phyloP scores from a whole-genome alignment of 495 filamentous ascomycete genomes.

The Xylaria longipes region DNA sequence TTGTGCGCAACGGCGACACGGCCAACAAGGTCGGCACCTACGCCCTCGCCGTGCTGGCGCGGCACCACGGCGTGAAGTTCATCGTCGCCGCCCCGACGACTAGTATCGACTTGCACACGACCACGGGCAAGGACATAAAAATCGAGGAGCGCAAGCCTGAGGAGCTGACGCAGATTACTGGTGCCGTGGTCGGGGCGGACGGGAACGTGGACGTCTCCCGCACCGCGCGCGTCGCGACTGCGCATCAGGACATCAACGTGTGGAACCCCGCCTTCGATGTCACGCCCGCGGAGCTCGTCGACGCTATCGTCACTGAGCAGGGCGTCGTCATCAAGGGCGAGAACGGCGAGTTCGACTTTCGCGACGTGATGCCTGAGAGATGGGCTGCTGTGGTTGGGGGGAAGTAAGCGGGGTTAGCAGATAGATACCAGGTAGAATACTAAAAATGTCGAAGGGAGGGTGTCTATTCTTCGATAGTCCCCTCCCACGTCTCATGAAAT shows the following conservation, averaged over 20 bases:
- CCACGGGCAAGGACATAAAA: constrained; percentile 74
- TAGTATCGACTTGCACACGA: constrained; percentile 85
- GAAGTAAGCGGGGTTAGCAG: neutral
- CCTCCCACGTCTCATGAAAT: neutral
- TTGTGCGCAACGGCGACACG: constrained; percentile 95
- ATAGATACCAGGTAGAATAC: neutral
- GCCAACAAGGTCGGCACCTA: constrained; percentile 99
- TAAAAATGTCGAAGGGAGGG: neutral
- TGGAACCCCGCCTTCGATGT: constrained; percentile 99
- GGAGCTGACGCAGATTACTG: constrained; percentile 82
- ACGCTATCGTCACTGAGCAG: constrained; percentile 91
- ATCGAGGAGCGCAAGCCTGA: constrained; percentile 84
- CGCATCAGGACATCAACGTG: constrained; percentile 78
- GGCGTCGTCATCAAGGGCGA: constrained; percentile 80
- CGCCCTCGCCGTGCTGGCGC: constrained; percentile 81
- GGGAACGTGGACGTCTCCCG: constrained; percentile 56
- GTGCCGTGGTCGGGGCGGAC: constrained; percentile 63
- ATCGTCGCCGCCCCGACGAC: constrained; percentile 94
- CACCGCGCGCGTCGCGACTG: constrained; percentile 76
- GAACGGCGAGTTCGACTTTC: constrained; percentile 79
- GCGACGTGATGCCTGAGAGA: constrained; percentile 55
- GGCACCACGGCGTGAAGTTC: constrained; percentile 88
- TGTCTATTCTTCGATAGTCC: neutral
- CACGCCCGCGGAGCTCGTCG: constrained; percentile 83
- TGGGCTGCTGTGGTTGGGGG: constrained; percentile 45